Conservation (phyloP, 1,284 basidiomycete genomes). For the Pseudozyma sp. region DNA sequence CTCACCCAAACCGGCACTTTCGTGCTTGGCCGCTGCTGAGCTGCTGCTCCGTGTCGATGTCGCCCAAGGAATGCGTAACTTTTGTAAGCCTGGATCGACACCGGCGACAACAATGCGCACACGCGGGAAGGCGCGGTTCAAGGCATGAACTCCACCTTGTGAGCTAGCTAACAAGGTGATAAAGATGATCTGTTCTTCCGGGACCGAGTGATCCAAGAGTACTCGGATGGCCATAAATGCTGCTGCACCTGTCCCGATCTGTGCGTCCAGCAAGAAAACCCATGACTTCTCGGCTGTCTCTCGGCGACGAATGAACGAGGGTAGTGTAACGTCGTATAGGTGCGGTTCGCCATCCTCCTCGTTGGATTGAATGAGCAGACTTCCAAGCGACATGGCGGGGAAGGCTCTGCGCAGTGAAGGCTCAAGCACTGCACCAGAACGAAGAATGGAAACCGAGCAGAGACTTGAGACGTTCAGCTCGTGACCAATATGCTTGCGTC, state of each 20-base stretch:
- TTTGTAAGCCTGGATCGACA: constrained; percentile 62
- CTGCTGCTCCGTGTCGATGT: constrained; percentile 1
- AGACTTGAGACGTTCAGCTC: constrained; percentile 75
- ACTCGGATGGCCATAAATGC: constrained; percentile 97
- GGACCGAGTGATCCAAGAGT: constrained; percentile 92
- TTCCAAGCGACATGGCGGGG: constrained; percentile 86
- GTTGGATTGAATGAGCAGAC: constrained; percentile 88
- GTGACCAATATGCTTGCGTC: constrained; percentile 78
- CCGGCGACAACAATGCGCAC: constrained; percentile 65
- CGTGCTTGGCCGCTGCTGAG: constrained; percentile 9
- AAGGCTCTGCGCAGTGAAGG: constrained; percentile 89
- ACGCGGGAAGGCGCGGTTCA: constrained; percentile 83
- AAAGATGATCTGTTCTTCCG: constrained; percentile 75
- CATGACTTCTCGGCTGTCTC: constrained; percentile 75
- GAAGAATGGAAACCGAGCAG: constrained; percentile 85
- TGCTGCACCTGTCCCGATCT: constrained; percentile 94
- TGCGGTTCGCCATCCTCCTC: constrained; percentile 86
- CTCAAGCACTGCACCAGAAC: constrained; percentile 90
- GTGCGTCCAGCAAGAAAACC: constrained; percentile 92
- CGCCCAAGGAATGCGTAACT: constrained; percentile 52
- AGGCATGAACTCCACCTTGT: constrained; percentile 80
- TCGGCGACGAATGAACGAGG: constrained; percentile 70
- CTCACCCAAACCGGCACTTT: constrained; percentile 5
- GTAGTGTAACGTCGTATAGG: constrained; percentile 84
- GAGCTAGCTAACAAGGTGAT: constrained; percentile 87